Conservation (phyloP, 257 asterid genomes). For the Forsythia suspensa region DNA sequence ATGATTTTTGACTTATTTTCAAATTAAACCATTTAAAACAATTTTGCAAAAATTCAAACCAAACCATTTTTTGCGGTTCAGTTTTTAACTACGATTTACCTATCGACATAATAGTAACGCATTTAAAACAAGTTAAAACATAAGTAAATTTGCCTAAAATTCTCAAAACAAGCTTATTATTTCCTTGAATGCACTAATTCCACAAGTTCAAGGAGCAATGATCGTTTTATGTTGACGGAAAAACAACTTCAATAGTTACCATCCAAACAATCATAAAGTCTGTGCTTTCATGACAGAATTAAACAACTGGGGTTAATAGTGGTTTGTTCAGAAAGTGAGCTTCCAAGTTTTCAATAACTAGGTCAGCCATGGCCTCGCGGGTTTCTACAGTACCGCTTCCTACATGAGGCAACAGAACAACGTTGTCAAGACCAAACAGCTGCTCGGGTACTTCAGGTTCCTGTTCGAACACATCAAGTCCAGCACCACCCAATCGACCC, state of each 20-base stretch:
- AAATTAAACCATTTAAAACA: too few relatives aligned
- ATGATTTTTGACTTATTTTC: too few relatives aligned
- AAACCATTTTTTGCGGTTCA: too few relatives aligned
- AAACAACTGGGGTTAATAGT: constrained; percentile 64
- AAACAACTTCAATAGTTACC: background rate
- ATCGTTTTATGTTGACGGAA: background rate
- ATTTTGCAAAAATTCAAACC: too few relatives aligned
- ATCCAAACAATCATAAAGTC: background rate
- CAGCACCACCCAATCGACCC: constrained; percentile 85
- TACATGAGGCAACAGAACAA: constrained; percentile 69
- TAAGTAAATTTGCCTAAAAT: too few relatives aligned
- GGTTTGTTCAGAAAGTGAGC: constrained; percentile 62
- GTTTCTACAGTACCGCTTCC: constrained; percentile 71
- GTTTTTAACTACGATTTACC: too few relatives aligned
- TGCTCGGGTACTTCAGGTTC: constrained; percentile 68
- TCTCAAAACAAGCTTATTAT: too few relatives aligned
- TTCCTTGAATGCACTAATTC: background rate
- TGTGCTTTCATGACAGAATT: constrained; percentile 11
- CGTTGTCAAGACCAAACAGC: constrained; percentile 53
- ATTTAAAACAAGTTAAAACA: too few relatives aligned
- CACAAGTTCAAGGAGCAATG: background rate
- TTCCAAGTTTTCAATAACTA: constrained; percentile 72
- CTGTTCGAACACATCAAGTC: constrained; percentile 77
- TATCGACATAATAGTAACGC: too few relatives aligned
- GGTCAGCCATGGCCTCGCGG: constrained; percentile 67